Evolutionary conservation across 1,284 basidiomycete genomes (phyloP).

Genomic region (Ceratobasidium sp.): DNA sequence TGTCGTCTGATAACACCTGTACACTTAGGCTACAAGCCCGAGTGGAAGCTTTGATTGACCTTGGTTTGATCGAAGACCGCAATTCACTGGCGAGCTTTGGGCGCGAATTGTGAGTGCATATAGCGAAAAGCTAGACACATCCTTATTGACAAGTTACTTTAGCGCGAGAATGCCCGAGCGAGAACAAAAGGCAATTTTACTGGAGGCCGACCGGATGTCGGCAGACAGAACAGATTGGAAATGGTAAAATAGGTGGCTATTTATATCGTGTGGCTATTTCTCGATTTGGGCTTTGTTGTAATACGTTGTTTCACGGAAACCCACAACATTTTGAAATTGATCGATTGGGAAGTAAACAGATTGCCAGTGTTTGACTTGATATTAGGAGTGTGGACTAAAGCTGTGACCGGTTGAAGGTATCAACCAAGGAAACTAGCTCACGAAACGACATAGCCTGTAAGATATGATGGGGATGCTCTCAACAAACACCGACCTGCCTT

Average conservation of each 20-base stretch:
- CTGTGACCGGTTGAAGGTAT: no score
- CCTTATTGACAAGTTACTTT: background rate
- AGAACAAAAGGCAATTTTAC: slow-evolving; percentile 33
- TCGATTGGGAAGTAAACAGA: no score
- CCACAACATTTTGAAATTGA: no score
- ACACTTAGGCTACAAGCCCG: slow-evolving; percentile 35
- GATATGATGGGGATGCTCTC: no score
- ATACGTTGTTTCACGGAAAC: no score
- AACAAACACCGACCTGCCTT: no score
- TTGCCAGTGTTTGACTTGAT: no score
- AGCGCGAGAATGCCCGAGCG: slow-evolving; percentile 37
- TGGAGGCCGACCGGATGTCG: slow-evolving; percentile 22
- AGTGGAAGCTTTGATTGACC: slow-evolving; percentile 38
- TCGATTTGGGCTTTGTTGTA: no score
- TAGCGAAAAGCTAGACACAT: background rate
- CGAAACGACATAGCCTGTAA: no score
- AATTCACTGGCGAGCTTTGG: slow-evolving; percentile 39
- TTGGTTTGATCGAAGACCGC: slow-evolving; percentile 33
- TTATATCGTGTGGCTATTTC: no score
- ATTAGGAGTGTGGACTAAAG: no score
- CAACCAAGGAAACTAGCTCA: no score
- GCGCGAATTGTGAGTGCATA: slow-evolving; percentile 34
- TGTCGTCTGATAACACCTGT: background rate
- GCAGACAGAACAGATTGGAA: background rate
- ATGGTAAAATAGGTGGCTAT: background rate